Evolutionary conservation across 2,329 filamentous ascomycete species (phyloP).

Genomic region (Conoideocrella luteorostrata): DNA sequence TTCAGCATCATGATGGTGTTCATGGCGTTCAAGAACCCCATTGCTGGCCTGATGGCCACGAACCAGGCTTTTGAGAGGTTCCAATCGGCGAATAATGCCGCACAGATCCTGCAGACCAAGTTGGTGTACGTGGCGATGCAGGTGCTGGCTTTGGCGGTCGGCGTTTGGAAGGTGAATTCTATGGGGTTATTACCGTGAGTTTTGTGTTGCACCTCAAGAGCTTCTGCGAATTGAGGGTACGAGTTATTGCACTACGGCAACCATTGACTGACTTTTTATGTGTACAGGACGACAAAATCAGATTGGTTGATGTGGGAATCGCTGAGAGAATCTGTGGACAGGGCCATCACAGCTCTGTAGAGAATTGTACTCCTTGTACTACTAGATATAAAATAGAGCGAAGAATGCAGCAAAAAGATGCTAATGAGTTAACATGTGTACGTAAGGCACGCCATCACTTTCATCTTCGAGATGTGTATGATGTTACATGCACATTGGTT

Average conservation of each 20-base stretch:
- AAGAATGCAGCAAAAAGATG: no score
- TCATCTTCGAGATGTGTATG: no score
- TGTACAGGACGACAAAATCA: constrained; percentile 74
- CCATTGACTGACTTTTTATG: not conserved
- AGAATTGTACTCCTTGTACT: not conserved
- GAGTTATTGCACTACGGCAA: no score
- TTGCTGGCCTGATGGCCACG: constrained; percentile 75
- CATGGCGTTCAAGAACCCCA: constrained; percentile 96
- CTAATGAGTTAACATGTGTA: no score
- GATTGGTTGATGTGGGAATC: constrained; percentile 97
- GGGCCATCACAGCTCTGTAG: constrained; percentile 50
- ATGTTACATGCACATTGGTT: not conserved
- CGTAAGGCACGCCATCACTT: no score
- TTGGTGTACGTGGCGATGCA: constrained; percentile 84
- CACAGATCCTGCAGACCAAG: constrained; percentile 76
- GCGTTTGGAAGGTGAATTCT: constrained; percentile 91
- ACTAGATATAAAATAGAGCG: no score
- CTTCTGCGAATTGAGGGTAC: no score
- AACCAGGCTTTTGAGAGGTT: constrained; percentile 87
- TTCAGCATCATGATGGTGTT: constrained; percentile 99
- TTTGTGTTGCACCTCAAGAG: no score
- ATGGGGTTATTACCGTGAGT: constrained; percentile 92
- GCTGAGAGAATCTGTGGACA: constrained; percentile 62
- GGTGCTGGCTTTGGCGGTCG: constrained; percentile 72
- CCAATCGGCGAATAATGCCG: constrained; percentile 72